These are phyloP conservation scores for Aschersonia sp. DNA, from an alignment of 2,329 filamentous ascomycete genomes.

Conservation along the genomic window DNA sequence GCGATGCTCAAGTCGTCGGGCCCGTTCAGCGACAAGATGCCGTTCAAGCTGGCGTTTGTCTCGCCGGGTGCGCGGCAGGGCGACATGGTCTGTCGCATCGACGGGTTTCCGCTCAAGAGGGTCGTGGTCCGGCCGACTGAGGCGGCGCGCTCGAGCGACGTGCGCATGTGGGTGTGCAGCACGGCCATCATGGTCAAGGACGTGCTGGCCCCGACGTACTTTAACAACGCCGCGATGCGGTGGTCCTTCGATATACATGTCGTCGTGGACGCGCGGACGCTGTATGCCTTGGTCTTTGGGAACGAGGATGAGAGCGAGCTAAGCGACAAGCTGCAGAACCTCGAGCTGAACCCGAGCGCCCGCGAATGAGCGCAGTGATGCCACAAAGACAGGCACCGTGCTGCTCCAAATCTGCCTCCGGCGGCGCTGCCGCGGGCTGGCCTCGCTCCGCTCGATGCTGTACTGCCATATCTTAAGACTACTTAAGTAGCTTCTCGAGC, in stretches of 20 bases:
- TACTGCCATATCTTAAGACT: too few species aligned
- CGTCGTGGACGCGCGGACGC: constrained; percentile 3
- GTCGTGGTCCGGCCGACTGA: constrained; percentile 3
- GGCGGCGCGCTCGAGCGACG: constrained; percentile 1
- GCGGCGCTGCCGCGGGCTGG: too few species aligned
- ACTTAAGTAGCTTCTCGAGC: too few species aligned
- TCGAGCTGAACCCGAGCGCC: not conserved
- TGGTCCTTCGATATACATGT: not conserved
- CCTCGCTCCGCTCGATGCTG: too few species aligned
- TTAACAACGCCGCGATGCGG: not conserved
- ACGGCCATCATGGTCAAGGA: constrained; percentile 4
- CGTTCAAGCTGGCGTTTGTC: constrained; percentile 5
- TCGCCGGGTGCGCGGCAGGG: constrained; percentile 3
- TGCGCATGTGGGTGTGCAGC: constrained; percentile 5
- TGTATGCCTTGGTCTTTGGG: constrained; percentile 6
- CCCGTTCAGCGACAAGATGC: not conserved
- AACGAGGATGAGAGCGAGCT: not conserved
- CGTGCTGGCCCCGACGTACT: constrained; percentile 1
- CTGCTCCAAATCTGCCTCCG: too few species aligned
- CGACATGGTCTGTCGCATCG: constrained; percentile 4
- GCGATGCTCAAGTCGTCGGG: constrained; percentile 3
- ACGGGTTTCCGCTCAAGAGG: constrained; percentile 5
- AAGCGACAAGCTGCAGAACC: not conserved
- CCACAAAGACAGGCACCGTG: too few species aligned
- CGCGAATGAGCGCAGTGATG: too few species aligned